Evolutionary conservation across 768 basidiomycete genomes (phyloP).

Genomic region (Dictyophora rubrovolvata): DNA sequence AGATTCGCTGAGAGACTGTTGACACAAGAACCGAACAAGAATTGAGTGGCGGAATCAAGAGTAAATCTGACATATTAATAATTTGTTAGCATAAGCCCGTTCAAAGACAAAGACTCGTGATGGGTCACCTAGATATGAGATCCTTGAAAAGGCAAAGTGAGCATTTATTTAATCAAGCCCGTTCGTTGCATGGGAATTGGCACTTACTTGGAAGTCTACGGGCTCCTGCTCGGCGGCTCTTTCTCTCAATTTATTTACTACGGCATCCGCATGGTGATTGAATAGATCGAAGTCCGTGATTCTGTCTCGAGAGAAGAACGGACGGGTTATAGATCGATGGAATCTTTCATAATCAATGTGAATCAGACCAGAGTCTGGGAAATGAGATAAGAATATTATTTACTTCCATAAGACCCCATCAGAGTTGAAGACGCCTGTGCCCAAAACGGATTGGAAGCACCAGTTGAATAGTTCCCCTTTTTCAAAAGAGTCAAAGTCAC

Average conservation of each 20-base stretch:
- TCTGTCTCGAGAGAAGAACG: slow-evolving; percentile 19
- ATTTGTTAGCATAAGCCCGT: slow-evolving; percentile 10
- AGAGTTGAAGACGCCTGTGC: slow-evolving; percentile 47
- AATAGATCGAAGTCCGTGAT: slow-evolving; percentile 10
- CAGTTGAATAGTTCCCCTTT: slow-evolving; percentile 32
- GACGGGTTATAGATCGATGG: slow-evolving; percentile 18
- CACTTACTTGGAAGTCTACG: slow-evolving; percentile 5
- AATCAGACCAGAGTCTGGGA: not conserved
- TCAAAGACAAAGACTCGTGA: not conserved
- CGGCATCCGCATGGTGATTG: slow-evolving; percentile 1
- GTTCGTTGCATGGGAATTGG: not conserved
- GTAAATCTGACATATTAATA: slow-evolving; percentile 12
- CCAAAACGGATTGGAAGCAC: slow-evolving; percentile 27
- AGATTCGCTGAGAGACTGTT: slow-evolving; percentile 27
- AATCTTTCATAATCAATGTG: slow-evolving; percentile 20
- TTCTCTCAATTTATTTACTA: not conserved
- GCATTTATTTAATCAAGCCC: not conserved
- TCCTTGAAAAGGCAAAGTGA: not conserved
- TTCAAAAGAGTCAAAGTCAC: slow-evolving; percentile 32
- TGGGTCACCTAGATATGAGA: not conserved
- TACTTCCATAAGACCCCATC: slow-evolving; percentile 25
- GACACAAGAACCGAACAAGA: slow-evolving; percentile 37
- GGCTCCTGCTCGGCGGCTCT: slow-evolving; percentile 4
- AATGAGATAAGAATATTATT: not conserved
- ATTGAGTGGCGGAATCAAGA: slow-evolving; percentile 37